phyloP scores from a whole-genome alignment of 1,284 basidiomycete genomes.

The Chiua sp. region DNA sequence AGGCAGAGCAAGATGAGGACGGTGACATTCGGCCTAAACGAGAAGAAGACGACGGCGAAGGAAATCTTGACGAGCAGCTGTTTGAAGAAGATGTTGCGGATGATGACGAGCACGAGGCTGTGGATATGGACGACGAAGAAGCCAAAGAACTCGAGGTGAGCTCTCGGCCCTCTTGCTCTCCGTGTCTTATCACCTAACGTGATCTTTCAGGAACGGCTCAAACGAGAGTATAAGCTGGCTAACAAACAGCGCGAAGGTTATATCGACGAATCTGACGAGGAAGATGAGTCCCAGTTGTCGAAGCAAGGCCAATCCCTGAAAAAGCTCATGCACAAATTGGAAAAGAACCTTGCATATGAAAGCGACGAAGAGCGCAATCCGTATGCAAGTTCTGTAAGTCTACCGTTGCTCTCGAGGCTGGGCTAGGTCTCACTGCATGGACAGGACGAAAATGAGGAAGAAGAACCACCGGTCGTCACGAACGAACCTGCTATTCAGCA shows the following conservation, averaged over 20 bases:
- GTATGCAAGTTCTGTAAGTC: slow-evolving; percentile 74
- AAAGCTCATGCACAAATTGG: slow-evolving; percentile 75
- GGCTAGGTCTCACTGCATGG: slow-evolving; percentile 14
- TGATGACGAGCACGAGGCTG: slow-evolving; percentile 81
- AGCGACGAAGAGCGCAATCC: slow-evolving; percentile 83
- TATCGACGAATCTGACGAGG: slow-evolving; percentile 75
- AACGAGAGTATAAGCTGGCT: slow-evolving; percentile 79
- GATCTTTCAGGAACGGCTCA: slow-evolving; percentile 72
- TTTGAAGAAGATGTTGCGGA: slow-evolving; percentile 88
- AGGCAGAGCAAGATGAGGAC: slow-evolving; percentile 69
- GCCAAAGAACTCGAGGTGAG: slow-evolving; percentile 84
- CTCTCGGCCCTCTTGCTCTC: slow-evolving; percentile 2
- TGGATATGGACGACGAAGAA: slow-evolving; percentile 81
- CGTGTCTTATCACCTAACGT: background rate
- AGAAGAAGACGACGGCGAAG: slow-evolving; percentile 72
- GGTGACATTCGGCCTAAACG: slow-evolving; percentile 51
- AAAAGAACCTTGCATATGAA: slow-evolving; percentile 79
- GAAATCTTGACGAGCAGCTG: slow-evolving; percentile 80
- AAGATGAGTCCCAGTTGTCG: slow-evolving; percentile 59
- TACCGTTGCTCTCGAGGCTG: slow-evolving; percentile 3
- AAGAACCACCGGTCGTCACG: slow-evolving; percentile 53
- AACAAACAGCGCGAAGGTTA: slow-evolving; percentile 75
- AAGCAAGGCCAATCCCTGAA: slow-evolving; percentile 79
- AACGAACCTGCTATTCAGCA: slow-evolving; percentile 65
- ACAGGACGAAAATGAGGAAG: slow-evolving; percentile 74